A percentile compares a stretch with the other conserved stretches of the same genome.
phyloP scores from a whole-genome alignment of 345 rosid genomes.

The Citrus hindsii region DNA sequence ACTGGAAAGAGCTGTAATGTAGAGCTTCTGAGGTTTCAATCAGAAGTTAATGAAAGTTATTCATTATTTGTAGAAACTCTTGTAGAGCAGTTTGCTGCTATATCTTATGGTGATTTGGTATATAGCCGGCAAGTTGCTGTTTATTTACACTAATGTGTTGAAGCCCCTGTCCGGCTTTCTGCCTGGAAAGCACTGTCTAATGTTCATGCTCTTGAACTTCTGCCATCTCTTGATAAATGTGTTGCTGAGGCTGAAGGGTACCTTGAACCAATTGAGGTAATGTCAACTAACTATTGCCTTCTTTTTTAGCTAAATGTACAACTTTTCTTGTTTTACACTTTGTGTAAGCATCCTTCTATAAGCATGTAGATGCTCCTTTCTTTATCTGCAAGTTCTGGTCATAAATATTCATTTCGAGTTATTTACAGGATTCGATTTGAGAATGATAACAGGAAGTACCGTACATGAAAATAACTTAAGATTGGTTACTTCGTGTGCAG shows the following conservation, averaged over 20 bases:
- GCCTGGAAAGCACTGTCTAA: slow-evolving; percentile 69
- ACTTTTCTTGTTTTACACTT: not conserved
- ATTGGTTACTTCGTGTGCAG: slow-evolving; percentile 30
- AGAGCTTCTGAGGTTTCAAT: slow-evolving; percentile 61
- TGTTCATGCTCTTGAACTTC: slow-evolving; percentile 75
- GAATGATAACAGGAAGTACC: not conserved
- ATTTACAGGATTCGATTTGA: not conserved
- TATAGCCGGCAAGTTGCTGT: slow-evolving; percentile 78
- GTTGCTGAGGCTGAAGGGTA: slow-evolving; percentile 63
- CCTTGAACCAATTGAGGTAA: slow-evolving; percentile 83
- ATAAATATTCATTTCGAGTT: not conserved
- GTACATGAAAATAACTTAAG: not conserved
- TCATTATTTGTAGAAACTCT: slow-evolving; percentile 67
- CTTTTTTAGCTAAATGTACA: not conserved
- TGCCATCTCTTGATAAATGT: slow-evolving; percentile 71
- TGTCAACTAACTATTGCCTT: not conserved
- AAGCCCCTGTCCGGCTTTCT: slow-evolving; percentile 59
- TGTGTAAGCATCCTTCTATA: not conserved
- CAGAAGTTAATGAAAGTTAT: slow-evolving; percentile 71
- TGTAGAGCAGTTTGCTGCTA: slow-evolving; percentile 76
- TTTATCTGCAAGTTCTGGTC: not conserved
- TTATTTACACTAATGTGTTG: slow-evolving; percentile 65
- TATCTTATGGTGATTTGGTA: slow-evolving; percentile 68
- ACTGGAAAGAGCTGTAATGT: slow-evolving; percentile 9
- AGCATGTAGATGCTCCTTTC: not conserved